Evolutionary conservation across 2,329 filamentous ascomycete species (phyloP), one percentile per base, ranked within the genome.

Genomic region (Talaromyces rugulosus): DNA sequence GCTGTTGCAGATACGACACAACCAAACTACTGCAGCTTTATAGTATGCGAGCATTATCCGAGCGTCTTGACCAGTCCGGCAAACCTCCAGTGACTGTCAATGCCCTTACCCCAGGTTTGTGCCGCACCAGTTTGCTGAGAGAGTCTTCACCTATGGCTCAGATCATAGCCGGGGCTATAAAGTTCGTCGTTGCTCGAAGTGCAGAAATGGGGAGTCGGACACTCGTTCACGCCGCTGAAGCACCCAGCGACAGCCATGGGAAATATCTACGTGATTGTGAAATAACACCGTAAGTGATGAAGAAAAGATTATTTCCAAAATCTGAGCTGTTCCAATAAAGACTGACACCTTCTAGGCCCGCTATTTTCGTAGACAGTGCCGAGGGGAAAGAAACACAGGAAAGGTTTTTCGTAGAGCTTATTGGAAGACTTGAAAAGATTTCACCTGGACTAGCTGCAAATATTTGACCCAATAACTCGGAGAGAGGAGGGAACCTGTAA

Each of bases 391-490:
- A 56, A 33, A 54, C 44, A 4, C 59, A 61, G 12, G 56, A 52
- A 27, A 57, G 33, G 28, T 18, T 61, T 6, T 61, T 53, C 40
- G 16, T 33, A 4, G 59, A 61, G 5, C 56, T 61, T 6, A 56
- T 42, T 14, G 33, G 33, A 51, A 30, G 7, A 28, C 44, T 61
- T 14, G 59, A 61, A 28, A 57, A 36, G 31, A 52, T 57, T 31
- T 23, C 18, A 5, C 54, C 59, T 0, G 54, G 44, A 5, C 34
- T 61, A 5, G 51, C 50, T 40, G 33, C 55, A 34, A 61, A 57
- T 30, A 27, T 61, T 81, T 96, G 96, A 68, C 91, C 91, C 75
- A 96, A 76, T 64, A 81, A 77, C 63, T 78, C 73, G 31, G 77
- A 78, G 65, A 81, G 78, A 36, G 78, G 81, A 54, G 86, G 85